Conservation (phyloP, 2,329 filamentous ascomycete genomes). For the Monascus ruber region DNA sequence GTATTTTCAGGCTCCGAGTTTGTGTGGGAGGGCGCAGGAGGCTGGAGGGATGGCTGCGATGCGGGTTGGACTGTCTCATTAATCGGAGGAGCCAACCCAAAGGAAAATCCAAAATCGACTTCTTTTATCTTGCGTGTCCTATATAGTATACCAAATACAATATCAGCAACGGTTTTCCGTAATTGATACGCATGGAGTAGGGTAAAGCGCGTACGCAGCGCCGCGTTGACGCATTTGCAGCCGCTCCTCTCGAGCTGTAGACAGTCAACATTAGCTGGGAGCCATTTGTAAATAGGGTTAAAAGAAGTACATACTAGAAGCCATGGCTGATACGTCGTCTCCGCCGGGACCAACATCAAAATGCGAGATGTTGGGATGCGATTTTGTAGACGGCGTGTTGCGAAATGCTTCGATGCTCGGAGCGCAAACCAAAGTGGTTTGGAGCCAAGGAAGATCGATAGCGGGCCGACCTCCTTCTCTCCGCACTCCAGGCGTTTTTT, state of each 20-base stretch:
- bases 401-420: slow-evolving; percentile 1
- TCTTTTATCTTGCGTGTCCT: slow-evolving; percentile 38
- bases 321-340: slow-evolving; percentile 23
- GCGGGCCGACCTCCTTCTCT: slow-evolving; percentile 5
- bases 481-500: background rate
- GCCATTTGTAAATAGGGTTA: background rate
- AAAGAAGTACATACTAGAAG: slow-evolving; percentile 21
- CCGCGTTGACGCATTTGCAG: slow-evolving; percentile 47
- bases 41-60: slow-evolving; percentile 13
- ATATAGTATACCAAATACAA: slow-evolving; percentile 3
- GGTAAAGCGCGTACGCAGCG: slow-evolving; percentile 38
- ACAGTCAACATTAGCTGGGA: slow-evolving; percentile 4
- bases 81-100: slow-evolving; percentile 22
- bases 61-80: slow-evolving; percentile 12
- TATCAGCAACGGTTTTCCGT: slow-evolving; percentile 10
- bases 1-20: slow-evolving; percentile 6
- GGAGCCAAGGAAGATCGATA: slow-evolving; percentile 6
- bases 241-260: slow-evolving; percentile 41
- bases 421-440: slow-evolving; percentile 10
- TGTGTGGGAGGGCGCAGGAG: slow-evolving; percentile 10
- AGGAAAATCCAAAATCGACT: slow-evolving; percentile 41
- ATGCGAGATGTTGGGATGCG: slow-evolving; percentile 16
- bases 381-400: slow-evolving; percentile 10
- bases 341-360: slow-evolving; percentile 20
- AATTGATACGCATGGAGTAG: slow-evolving; percentile 12